These are phyloP conservation scores for Saccharomyces hybrid DNA, from an alignment of 1,139 yeast genomes.

Conservation along the genomic window DNA sequence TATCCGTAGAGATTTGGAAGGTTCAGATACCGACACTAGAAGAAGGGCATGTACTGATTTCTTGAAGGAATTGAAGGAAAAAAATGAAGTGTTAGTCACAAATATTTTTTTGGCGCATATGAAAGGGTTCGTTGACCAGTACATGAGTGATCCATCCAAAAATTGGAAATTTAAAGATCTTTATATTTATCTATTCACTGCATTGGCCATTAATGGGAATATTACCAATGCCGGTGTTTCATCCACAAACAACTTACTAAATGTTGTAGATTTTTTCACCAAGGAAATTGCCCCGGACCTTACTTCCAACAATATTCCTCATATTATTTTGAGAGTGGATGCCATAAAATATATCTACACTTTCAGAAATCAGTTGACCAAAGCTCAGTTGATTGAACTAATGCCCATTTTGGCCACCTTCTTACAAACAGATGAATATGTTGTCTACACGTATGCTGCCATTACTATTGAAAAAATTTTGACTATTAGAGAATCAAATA, in stretches of 20 bases:
- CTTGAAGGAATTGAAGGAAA: constrained; percentile 75
- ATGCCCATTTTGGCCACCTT: constrained; percentile 75
- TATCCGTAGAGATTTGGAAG: constrained; percentile 89
- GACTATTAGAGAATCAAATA: constrained; percentile 57
- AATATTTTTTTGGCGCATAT: constrained; percentile 73
- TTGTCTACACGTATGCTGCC: constrained; percentile 88
- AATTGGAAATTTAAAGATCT: constrained; percentile 85
- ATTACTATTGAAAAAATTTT: constrained; percentile 85
- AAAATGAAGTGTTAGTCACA: constrained; percentile 69
- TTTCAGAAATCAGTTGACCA: constrained; percentile 88
- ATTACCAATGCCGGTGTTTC: constrained; percentile 84
- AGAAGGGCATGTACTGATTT: constrained; percentile 89
- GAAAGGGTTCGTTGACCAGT: constrained; percentile 52
- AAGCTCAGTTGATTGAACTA: constrained; percentile 70
- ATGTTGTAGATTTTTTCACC: constrained; percentile 79
- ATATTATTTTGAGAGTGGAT: constrained; percentile 79
- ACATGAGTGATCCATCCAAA: constrained; percentile 35
- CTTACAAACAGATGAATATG: constrained; percentile 55
- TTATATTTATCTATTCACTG: constrained; percentile 77
- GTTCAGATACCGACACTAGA: constrained; percentile 88
- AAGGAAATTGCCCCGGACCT: constrained; percentile 78
- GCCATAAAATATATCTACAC: constrained; percentile 86
- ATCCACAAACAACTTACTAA: constrained; percentile 74
- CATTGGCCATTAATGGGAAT: constrained; percentile 86
- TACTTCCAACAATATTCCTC: constrained; percentile 39